Conservation (phyloP, 345 rosid species). For the Corymbia maculata region DNA sequence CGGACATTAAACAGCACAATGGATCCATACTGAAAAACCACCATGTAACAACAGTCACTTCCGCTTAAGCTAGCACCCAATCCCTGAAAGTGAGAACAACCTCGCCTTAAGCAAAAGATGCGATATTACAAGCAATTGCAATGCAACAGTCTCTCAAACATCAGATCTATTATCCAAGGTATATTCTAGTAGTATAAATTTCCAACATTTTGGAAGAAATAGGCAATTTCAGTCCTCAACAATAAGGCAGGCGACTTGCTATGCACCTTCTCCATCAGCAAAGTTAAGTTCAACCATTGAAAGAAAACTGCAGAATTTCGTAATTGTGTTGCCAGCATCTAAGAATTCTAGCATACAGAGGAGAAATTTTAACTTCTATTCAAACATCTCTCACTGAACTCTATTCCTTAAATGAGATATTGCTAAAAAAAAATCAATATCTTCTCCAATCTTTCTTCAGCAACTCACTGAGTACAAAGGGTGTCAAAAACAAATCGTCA, state of each 20-base stretch:
- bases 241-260: not conserved
- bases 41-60: constrained; percentile 79
- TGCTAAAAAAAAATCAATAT: not conserved
- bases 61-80: constrained; percentile 52
- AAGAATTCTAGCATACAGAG: not conserved
- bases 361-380: not conserved
- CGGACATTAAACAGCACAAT: constrained; percentile 78
- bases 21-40: constrained; percentile 89
- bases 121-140: not conserved
- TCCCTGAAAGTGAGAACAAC: constrained; percentile 37
- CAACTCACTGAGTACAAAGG: not conserved
- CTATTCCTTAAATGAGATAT: not conserved
- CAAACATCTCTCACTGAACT: not conserved
- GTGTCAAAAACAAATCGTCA: not conserved
- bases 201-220: not conserved
- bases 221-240: not conserved
- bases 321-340: not conserved
- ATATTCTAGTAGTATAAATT: not conserved
- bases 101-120: not conserved
- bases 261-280: not conserved
- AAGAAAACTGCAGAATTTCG: not conserved
- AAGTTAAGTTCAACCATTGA: not conserved
- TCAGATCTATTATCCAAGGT: not conserved
- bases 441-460: not conserved
- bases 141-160: not conserved